Conservation (phyloP, 164 flowering plant genomes). For the Liriodendron chinense region DNA sequence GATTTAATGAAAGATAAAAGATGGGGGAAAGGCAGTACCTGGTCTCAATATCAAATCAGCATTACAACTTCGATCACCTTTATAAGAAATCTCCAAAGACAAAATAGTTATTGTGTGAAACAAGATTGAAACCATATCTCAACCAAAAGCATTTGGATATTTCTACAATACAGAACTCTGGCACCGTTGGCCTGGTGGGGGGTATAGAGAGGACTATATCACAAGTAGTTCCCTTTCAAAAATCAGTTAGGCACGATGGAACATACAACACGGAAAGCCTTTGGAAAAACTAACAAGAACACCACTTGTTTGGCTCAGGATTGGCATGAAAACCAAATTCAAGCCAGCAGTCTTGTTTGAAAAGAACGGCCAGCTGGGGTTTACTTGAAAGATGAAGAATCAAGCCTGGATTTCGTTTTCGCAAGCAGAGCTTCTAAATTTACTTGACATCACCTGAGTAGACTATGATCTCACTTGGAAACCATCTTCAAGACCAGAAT, state of each 20-base stretch:
- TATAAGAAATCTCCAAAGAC: no score
- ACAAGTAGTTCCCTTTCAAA: no score
- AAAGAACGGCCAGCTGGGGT: neutral
- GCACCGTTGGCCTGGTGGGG: neutral
- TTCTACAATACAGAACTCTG: neutral
- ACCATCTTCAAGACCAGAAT: neutral
- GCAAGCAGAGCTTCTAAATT: neutral
- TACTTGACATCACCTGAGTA: neutral
- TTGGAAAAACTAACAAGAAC: neutral
- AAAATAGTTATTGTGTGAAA: no score
- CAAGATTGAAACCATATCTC: neutral
- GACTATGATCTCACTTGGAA: neutral
- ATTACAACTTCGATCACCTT: no score
- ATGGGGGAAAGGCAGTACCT: no score
- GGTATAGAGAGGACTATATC: no score
- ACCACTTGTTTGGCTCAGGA: neutral
- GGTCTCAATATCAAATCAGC: no score
- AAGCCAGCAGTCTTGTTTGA: neutral
- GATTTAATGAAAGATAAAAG: no score
- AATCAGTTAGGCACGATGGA: neutral
- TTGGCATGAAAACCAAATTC: neutral
- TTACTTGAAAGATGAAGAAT: no score
- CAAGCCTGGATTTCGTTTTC: neutral
- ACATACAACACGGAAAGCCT: neutral
- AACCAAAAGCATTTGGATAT: neutral